Evolutionary conservation across 2,329 filamentous ascomycete genomes (phyloP), one percentile per base, ranked within the genome.

Genomic region (Exophiala oligosperma): DNA sequence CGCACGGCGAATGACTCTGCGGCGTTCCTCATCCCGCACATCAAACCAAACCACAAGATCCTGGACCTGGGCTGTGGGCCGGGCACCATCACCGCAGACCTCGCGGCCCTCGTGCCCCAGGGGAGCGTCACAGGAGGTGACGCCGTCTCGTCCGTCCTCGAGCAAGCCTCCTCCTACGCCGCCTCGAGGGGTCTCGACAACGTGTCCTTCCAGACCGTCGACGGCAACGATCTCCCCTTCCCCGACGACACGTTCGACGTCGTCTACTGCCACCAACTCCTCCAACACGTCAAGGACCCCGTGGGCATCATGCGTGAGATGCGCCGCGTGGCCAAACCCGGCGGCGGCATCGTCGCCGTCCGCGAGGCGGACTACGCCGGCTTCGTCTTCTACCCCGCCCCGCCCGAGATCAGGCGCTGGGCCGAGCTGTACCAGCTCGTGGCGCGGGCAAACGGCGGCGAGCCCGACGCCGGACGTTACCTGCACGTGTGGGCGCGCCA

Each of bases 211-310:
- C 64, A 67, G 21, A 61, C 66, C 17, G 72, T 71, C 11, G 71
- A 76, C 71, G 78, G 76, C 5, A 74, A 77, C 60, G 62, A 67
- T 14, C 72, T 81, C 52, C 58, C 71, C 1, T 79, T 75, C 46
- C 61, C 72, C 2, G 79, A 84, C 55, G 73, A 72, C 28, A 68
- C 73, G 2, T 87, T 86, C 61, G 84, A 87, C 63, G 69, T 87
- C n/a, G 82, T 86, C 5, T 80, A 81, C 64, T 79, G 77, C 24
- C 81, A 84, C 64, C 83, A 86, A 66, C 78, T 86, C 2, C 72
- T 87, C 8, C 77, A 80, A 62, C 84, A 87, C 68, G 71, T 86
- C 3, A 69, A 72, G 23, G 74, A 81, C 59, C 83, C 83, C 0
- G 69, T 81, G 0, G 66, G 69, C 1, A 78, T 80, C 2, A 68